Evolutionary conservation across 2,329 filamentous ascomycete genomes (phyloP), one percentile per base, ranked within the genome.

Genomic region (Colletotrichum theobromicola): DNA sequence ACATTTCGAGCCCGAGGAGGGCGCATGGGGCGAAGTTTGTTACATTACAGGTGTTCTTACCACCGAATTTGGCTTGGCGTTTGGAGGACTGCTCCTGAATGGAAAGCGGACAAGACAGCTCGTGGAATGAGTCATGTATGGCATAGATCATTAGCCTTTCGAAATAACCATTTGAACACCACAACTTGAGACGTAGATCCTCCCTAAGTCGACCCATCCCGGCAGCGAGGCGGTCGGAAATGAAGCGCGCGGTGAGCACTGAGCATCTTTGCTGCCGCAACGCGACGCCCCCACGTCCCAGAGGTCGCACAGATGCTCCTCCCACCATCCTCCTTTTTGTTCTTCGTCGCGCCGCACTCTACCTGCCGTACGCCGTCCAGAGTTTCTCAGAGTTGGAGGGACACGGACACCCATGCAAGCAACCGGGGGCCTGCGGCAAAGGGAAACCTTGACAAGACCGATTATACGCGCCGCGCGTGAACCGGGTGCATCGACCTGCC

Each of bases 31-130:
- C 30, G 46, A 55, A 67, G 57, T 58, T 67, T 74, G 57, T 50
- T 64, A 61, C 55, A 67, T 65, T 60, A 66, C 37, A 21, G 53
- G 21, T 42, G 46, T 67, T 50, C 21, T 60, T 35, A 42, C 28
- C 55, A 67, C 34, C 57, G 5, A 30, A 50, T 62, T 64, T 28
- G 57, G 63, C 63, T 72, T 72, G 68, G 72, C 72, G 68, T 75
- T 72, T 67, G 46, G 62, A 65, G 57, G 55, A 62, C 32, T 30
- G 24, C 35, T 42, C 62, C 13, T 16, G 57, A n/a, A 46, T 21
- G 42, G n/a, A 64, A 63, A 63, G 55, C 37, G 28, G 34, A 62
- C 53, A 61, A 71, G 53, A 63, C 46, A 63, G 57, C 46, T 58
- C 37, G 9, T 30, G 26, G 46, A 62, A 34, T 37, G 62, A 72